These are phyloP conservation scores for Pseudohalonectria lignicola DNA, from an alignment of 2,329 filamentous ascomycete species.

Conservation along the genomic window DNA sequence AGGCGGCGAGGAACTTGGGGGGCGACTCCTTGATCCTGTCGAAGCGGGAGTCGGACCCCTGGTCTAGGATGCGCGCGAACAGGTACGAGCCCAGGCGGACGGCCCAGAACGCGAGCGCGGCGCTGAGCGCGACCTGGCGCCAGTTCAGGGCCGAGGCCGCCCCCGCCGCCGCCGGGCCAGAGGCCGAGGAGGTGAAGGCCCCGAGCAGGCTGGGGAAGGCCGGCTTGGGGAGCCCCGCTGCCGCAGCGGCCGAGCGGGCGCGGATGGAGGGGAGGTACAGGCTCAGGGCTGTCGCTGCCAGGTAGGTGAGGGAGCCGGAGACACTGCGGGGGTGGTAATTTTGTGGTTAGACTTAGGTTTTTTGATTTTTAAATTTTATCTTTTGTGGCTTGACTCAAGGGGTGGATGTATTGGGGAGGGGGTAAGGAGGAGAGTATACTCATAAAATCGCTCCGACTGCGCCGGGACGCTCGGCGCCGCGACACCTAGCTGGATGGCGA, in stretches of 20 bases:
- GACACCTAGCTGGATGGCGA: slow-evolving; percentile 50
- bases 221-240: slow-evolving; percentile 14
- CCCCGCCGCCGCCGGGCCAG: slow-evolving; percentile 8
- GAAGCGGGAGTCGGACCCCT: slow-evolving; percentile 46
- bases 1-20: slow-evolving; percentile 23
- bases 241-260: slow-evolving; percentile 34
- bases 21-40: slow-evolving; percentile 25
- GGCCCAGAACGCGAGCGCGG: slow-evolving; percentile 43
- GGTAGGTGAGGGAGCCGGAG: slow-evolving; percentile 54
- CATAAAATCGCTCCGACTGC: slow-evolving; percentile 57
- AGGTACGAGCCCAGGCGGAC: slow-evolving; percentile 51
- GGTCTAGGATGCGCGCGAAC: slow-evolving; percentile 46
- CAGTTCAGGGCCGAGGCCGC: slow-evolving; percentile 40
- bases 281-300: slow-evolving; percentile 51
- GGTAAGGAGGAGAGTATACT: too few species aligned
- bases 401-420: too few species aligned
- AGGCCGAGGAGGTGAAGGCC: slow-evolving; percentile 28
- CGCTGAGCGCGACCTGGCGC: slow-evolving; percentile 35
- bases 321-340: slow-evolving; percentile 14
- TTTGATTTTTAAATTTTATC: too few species aligned
- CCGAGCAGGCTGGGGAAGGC: slow-evolving; percentile 33
- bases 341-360: not conserved
- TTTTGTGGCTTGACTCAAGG: not conserved
- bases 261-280: slow-evolving; percentile 50
- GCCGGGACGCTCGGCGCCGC: slow-evolving; percentile 50